A percentile compares a stretch with the other conserved stretches of the same genome.
phyloP scores from a whole-genome alignment of 2,329 filamentous ascomycete genomes.

The Plectosphaerella sp. region DNA sequence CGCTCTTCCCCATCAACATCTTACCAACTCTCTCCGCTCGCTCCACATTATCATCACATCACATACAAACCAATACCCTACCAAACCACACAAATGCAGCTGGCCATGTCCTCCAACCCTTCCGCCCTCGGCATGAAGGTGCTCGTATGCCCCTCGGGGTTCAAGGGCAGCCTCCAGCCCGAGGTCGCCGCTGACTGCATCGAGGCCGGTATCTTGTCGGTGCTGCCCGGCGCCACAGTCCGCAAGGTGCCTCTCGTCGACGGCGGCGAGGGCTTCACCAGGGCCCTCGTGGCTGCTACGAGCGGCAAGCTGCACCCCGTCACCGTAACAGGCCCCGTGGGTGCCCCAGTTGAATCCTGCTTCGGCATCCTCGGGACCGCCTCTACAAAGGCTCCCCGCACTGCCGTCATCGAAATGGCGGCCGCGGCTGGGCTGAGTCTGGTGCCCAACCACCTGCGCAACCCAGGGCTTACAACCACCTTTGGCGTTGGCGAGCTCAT shows the following conservation, averaged over 20 bases:
- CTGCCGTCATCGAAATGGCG: conserved; percentile 48
- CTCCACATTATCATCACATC: not conserved
- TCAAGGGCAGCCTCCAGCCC: conserved; percentile 48
- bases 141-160: conserved; percentile 47
- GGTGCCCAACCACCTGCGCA: conserved; percentile 35
- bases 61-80: not conserved
- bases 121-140: conserved; percentile 23
- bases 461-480: conserved; percentile 44
- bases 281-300: conserved; percentile 37
- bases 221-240: conserved; percentile 34
- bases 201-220: conserved; percentile 43
- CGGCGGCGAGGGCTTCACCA: conserved; percentile 47
- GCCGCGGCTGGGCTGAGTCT: conserved; percentile 46
- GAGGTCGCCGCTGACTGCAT: conserved; percentile 45
- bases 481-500: conserved; percentile 48
- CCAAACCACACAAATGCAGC: not conserved
- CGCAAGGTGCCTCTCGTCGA: conserved; percentile 47
- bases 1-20: not conserved
- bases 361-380: conserved; percentile 37
- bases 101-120: conserved; percentile 4
- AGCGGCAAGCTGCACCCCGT: conserved; percentile 30
- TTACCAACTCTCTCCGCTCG: not conserved
- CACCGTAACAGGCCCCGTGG: conserved; percentile 38
- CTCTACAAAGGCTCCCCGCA: conserved; percentile 14
- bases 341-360: conserved; percentile 33